A percentile compares a stretch with the other conserved stretches of the same genome.
Evolutionary conservation across 768 basidiomycete genomes (phyloP).

Genomic region (Boletus speciosus): DNA sequence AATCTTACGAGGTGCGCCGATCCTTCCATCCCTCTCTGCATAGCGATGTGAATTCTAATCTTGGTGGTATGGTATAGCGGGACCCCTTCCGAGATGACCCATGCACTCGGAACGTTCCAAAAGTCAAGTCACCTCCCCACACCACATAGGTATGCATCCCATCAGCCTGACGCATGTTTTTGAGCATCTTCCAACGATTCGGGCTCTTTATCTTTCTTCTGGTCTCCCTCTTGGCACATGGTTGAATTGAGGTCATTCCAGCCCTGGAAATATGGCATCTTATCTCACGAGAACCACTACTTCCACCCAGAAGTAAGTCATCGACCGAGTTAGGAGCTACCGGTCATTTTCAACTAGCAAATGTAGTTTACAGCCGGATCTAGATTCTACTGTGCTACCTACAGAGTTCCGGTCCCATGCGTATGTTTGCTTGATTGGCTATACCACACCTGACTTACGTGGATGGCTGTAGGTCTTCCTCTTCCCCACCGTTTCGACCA

Average conservation of each 20-base stretch:
- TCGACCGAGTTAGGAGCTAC: background rate
- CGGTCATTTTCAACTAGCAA: background rate
- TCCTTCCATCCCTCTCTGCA: background rate
- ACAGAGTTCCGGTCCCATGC: constrained; percentile 20
- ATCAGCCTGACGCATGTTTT: background rate
- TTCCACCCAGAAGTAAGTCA: constrained; percentile 19
- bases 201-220: background rate
- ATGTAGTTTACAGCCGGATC: constrained; percentile 6
- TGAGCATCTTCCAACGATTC: background rate
- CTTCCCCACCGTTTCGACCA: constrained; percentile 18
- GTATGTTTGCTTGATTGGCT: constrained; percentile 16
- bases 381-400: constrained; percentile 15
- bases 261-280: constrained; percentile 33
- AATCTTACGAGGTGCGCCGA: constrained; percentile 15
- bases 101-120: constrained; percentile 5
- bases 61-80: constrained; percentile 2
- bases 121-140: constrained; percentile 29
- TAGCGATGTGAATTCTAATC: background rate
- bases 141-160: constrained; percentile 27
- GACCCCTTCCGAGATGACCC: constrained; percentile 2
- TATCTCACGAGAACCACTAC: constrained; percentile 26
- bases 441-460: background rate
- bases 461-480: constrained; percentile 12
- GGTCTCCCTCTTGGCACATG: background rate
- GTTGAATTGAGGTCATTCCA: constrained; percentile 18